phyloP scores from a whole-genome alignment of 768 basidiomycete genomes.

The Cyclocybe cylindracea region DNA sequence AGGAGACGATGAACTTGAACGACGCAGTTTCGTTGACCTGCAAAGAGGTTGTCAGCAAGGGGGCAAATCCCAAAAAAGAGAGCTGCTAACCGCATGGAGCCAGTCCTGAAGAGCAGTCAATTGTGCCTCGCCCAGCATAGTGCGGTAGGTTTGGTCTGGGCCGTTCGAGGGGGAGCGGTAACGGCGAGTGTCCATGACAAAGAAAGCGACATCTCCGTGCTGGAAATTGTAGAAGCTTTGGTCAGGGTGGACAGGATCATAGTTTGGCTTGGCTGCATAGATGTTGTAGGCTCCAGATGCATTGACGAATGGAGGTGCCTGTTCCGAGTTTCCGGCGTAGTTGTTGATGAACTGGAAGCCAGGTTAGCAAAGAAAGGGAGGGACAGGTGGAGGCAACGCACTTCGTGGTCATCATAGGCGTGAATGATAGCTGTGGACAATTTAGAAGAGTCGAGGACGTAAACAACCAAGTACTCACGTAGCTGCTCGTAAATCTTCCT shows the following conservation, averaged over 20 bases:
- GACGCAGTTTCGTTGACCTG: slow-evolving; percentile 69
- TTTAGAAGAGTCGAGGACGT: background rate
- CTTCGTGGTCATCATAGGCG: slow-evolving; percentile 77
- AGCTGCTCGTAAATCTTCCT: slow-evolving; percentile 67
- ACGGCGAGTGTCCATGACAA: slow-evolving; percentile 71
- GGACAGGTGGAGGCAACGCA: slow-evolving; percentile 14
- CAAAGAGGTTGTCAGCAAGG: background rate
- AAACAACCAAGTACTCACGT: slow-evolving; percentile 45
- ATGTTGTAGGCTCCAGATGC: slow-evolving; percentile 59
- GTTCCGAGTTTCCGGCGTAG: slow-evolving; percentile 58
- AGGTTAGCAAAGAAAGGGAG: background rate
- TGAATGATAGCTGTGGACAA: slow-evolving; percentile 56
- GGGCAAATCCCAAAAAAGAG: background rate
- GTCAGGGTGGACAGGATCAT: slow-evolving; percentile 45
- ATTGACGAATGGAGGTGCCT: slow-evolving; percentile 54
- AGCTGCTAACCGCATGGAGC: slow-evolving; percentile 49
- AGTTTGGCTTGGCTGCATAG: slow-evolving; percentile 68
- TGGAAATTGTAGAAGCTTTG: slow-evolving; percentile 61
- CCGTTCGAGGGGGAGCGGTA: slow-evolving; percentile 48
- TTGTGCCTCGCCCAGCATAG: slow-evolving; percentile 74
- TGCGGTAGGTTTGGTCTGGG: slow-evolving; percentile 42
- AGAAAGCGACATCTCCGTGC: slow-evolving; percentile 70
- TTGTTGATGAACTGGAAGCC: slow-evolving; percentile 59
- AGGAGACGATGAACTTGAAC: slow-evolving; percentile 77
- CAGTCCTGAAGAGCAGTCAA: slow-evolving; percentile 61